A percentile compares a stretch with the other conserved stretches of the same genome.
Evolutionary conservation across 306 rosid genomes (phyloP).

Genomic region (Cyamopsis tetragonoloba): DNA sequence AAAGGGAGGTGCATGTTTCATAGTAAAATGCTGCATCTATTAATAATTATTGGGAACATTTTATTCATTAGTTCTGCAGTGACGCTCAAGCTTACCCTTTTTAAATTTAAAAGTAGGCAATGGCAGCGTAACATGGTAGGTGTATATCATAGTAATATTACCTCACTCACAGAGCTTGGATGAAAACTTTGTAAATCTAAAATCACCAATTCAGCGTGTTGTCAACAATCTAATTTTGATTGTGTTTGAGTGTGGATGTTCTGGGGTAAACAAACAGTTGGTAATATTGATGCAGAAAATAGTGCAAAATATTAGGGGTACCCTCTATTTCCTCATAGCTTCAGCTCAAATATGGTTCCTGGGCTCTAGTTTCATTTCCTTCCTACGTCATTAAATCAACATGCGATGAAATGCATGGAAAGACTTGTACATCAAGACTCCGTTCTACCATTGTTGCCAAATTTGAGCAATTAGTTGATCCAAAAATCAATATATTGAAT

Average conservation of each 20-base stretch:
- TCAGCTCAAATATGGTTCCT: background rate
- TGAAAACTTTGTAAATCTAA: constrained; percentile 2
- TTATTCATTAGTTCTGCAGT: background rate
- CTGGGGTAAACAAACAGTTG: background rate
- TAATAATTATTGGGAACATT: background rate
- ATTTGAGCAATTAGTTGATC: background rate
- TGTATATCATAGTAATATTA: background rate
- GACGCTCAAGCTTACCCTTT: background rate
- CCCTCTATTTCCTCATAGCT: background rate
- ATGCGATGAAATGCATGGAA: background rate
- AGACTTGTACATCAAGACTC: background rate
- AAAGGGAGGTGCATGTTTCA: constrained; percentile 4
- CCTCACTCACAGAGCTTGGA: background rate
- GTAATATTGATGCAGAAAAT: constrained; percentile 4
- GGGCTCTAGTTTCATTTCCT: constrained; percentile 3
- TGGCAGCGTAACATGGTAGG: background rate
- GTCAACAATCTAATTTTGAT: constrained; percentile 3
- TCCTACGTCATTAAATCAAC: background rate
- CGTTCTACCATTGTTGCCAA: background rate
- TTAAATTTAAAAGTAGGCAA: background rate
- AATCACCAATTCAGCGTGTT: background rate
- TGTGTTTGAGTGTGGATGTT: background rate
- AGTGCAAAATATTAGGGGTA: background rate
- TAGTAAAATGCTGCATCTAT: constrained; percentile 3
- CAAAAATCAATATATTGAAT: background rate